phyloP scores from a whole-genome alignment of 768 basidiomycete genomes.

The Tulasnella sp. region DNA sequence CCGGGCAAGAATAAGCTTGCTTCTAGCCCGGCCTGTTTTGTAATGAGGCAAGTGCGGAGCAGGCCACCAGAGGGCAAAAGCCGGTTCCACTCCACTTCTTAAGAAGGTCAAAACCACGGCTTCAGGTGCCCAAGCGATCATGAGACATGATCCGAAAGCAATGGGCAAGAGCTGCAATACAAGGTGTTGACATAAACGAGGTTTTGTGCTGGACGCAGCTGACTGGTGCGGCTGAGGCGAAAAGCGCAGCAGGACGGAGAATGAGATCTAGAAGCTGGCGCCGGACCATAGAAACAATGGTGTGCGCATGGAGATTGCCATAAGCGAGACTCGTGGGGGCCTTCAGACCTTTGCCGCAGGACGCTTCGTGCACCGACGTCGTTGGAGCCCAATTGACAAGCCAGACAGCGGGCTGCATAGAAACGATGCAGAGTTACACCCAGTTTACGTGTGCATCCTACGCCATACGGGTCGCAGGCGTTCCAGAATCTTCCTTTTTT shows the following conservation, averaged over 20 bases:
- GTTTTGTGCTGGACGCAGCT: background rate
- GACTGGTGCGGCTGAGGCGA: no score
- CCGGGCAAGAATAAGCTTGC: background rate
- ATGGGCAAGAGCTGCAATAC: background rate
- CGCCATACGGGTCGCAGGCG: background rate
- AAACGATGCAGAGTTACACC: no score
- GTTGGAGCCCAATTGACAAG: background rate
- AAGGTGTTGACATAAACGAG: background rate
- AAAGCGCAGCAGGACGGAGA: no score
- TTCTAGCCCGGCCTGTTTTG: background rate
- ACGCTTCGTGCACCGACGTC: no score
- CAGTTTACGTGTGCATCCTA: background rate
- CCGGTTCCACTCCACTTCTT: background rate
- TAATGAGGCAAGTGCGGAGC: background rate
- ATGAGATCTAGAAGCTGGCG: background rate
- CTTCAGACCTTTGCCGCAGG: background rate
- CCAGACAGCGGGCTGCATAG: no score
- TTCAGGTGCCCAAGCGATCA: background rate
- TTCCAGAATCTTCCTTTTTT: background rate
- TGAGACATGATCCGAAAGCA: background rate
- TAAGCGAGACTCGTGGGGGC: background rate
- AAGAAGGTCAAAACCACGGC: constrained; percentile 3
- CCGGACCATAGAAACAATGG: background rate
- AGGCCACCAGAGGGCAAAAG: background rate
- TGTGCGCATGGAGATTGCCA: background rate